Evolutionary conservation across 257 asterid genomes (phyloP), one percentile per base, ranked within the genome.

Genomic region (Rhazya stricta): DNA sequence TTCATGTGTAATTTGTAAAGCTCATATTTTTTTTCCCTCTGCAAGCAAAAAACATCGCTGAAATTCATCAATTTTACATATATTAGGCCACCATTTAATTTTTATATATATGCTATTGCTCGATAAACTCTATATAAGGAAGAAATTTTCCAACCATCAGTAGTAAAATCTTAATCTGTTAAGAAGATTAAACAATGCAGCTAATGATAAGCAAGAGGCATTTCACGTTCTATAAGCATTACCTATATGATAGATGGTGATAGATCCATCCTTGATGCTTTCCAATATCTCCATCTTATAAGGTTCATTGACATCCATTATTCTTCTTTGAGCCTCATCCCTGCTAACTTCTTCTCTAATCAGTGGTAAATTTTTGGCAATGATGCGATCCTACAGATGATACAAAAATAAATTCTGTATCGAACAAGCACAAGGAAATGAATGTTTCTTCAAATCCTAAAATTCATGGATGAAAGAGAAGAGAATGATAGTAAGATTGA

Each of bases 241-340:
- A 91, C 98, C 98, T 75, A 94, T 90, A 81, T 92, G 99, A 80
- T 92, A 94, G 79, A 94, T 90, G 77, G 96, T 92, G 81, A 94
- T 90, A 76, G 94, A 89, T 76, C 90, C 99, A 80, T 92, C 95
- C 79, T 89, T 84, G 76, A 94, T 94, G 87, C 96, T 84, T 72
- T 90, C 88, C 61, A 94, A 82, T 74, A 94, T 94, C 86, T 90
- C 97, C 80, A 90, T 75, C 89, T 94, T 92, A 91, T 94, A 94
- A 30, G 99, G 96, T 79, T 94, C 99, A 60, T 90, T 90, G 74
- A 83, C 76, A 65, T 93, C 90, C 82, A 72, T 76, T 86, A 92
- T 92, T 84, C 97, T 89, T 84, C 77, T 81, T 54, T 85, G 84
- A 42, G 97, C 97, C 85, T 94, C 98, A 27, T 88, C 92, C 78